Evolutionary conservation across 225 moss, liverwort and hornwort species (phyloP).

Genomic region (Rhytidiadelphus loreus): DNA sequence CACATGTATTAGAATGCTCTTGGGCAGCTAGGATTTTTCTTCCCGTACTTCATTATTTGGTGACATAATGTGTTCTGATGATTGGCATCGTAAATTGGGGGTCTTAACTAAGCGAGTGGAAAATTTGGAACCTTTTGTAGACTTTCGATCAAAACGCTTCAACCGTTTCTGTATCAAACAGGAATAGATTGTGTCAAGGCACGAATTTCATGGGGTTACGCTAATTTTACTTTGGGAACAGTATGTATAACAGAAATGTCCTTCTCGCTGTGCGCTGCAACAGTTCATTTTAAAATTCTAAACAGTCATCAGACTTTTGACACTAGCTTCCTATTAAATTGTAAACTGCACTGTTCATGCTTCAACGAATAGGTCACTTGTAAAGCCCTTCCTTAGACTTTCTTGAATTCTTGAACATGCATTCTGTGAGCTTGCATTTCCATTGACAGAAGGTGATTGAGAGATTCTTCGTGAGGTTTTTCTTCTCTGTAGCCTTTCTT

Average conservation of each 20-base stretch:
- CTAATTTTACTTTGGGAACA: neutral
- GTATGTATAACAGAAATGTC: neutral
- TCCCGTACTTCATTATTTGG: neutral
- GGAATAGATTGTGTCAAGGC: neutral
- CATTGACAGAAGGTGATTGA: neutral
- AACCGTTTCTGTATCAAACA: neutral
- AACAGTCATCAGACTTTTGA: neutral
- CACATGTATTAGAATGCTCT: too few relatives aligned
- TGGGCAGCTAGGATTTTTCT: neutral
- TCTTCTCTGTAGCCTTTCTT: neutral
- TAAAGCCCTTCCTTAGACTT: neutral
- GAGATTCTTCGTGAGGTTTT: neutral
- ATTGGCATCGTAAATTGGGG: neutral
- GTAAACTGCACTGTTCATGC: neutral
- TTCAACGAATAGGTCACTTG: neutral
- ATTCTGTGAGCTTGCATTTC: neutral
- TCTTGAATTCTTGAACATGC: neutral
- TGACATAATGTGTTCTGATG: neutral
- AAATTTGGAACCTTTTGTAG: neutral
- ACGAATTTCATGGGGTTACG: neutral
- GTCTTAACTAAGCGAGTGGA: neutral
- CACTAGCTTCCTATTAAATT: neutral
- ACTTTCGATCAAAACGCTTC: neutral
- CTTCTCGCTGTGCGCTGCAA: neutral
- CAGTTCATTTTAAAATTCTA: too few relatives aligned